Evolutionary conservation across 805 yeast genomes (phyloP).

Genomic region (Candida insectalens): DNA sequence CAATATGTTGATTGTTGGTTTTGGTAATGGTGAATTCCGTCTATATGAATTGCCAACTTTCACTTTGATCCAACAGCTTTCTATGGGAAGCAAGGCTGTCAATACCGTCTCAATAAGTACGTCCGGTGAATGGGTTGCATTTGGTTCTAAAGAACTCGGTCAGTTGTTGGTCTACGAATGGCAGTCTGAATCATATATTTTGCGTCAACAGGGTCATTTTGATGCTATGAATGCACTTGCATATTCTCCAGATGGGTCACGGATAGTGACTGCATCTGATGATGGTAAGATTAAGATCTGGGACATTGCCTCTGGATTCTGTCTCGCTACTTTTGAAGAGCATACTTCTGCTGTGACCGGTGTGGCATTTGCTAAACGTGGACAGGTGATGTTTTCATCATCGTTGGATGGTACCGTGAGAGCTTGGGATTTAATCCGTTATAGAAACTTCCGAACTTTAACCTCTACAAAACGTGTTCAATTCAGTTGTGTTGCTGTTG

Average conservation of each 20-base stretch:
- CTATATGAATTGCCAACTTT: constrained; percentile 81
- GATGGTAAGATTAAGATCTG: constrained; percentile 96
- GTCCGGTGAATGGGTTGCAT: constrained; percentile 94
- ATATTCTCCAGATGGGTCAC: constrained; percentile 92
- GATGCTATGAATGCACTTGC: constrained; percentile 78
- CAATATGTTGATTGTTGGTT: constrained; percentile 78
- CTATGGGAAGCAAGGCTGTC: constrained; percentile 87
- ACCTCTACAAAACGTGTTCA: constrained; percentile 86
- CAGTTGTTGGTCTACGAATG: constrained; percentile 95
- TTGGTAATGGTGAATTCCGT: constrained; percentile 82
- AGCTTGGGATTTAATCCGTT: constrained; percentile 93
- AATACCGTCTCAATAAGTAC: constrained; percentile 71
- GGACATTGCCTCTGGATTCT: constrained; percentile 90
- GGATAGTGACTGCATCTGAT: constrained; percentile 88
- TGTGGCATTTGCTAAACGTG: constrained; percentile 77
- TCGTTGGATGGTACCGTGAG: constrained; percentile 95
- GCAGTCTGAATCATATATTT: constrained; percentile 93
- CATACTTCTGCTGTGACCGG: constrained; percentile 86
- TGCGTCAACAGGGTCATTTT: constrained; percentile 96
- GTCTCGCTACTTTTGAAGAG: constrained; percentile 84
- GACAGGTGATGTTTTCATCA: constrained; percentile 84
- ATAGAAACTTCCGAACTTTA: constrained; percentile 88
- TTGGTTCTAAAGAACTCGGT: constrained; percentile 87
- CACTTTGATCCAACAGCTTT: constrained; percentile 70
- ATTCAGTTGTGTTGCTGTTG: constrained; percentile 84